Evolutionary conservation across 495 filamentous ascomycete species (phyloP).

Genomic region (Amphirosellinia nigrospora): DNA sequence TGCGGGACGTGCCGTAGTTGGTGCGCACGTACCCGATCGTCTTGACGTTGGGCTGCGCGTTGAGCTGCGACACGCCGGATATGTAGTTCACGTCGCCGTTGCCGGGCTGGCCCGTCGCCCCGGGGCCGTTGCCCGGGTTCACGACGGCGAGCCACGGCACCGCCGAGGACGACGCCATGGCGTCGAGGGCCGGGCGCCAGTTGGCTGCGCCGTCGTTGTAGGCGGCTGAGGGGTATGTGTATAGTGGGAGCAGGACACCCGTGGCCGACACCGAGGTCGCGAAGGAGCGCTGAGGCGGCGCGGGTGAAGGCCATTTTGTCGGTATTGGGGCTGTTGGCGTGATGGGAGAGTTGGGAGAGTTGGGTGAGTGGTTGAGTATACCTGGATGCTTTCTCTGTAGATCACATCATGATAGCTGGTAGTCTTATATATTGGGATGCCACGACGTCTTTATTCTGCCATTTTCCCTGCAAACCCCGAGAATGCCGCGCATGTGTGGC

Average conservation of each 20-base stretch:
- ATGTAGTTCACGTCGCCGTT: slow-evolving; percentile 40
- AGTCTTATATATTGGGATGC: background rate
- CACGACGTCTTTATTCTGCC: background rate
- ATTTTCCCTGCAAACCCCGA: background rate
- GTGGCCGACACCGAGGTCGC: slow-evolving; percentile 30
- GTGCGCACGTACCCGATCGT: slow-evolving; percentile 59
- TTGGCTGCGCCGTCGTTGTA: slow-evolving; percentile 32
- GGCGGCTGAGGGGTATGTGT: slow-evolving; percentile 48
- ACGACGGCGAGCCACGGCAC: slow-evolving; percentile 52
- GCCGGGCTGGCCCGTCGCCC: slow-evolving; percentile 48
- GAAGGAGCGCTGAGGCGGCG: slow-evolving; percentile 6
- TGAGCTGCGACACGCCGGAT: slow-evolving; percentile 45
- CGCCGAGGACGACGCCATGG: slow-evolving; percentile 43
- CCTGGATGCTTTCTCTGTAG: background rate
- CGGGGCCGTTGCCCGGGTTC: slow-evolving; percentile 56
- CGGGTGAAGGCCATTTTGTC: slow-evolving; percentile 3
- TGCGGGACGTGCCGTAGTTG: slow-evolving; percentile 38
- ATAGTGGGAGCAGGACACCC: slow-evolving; percentile 57
- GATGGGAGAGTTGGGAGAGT: background rate
- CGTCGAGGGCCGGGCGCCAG: slow-evolving; percentile 50
- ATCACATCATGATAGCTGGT: background rate
- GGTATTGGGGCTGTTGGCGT: background rate
- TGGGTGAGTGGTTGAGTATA: no score
- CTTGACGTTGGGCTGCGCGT: slow-evolving; percentile 49
- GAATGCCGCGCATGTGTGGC: background rate